phyloP scores from a whole-genome alignment of 495 filamentous ascomycete species.

The Xylaria nigripes region DNA sequence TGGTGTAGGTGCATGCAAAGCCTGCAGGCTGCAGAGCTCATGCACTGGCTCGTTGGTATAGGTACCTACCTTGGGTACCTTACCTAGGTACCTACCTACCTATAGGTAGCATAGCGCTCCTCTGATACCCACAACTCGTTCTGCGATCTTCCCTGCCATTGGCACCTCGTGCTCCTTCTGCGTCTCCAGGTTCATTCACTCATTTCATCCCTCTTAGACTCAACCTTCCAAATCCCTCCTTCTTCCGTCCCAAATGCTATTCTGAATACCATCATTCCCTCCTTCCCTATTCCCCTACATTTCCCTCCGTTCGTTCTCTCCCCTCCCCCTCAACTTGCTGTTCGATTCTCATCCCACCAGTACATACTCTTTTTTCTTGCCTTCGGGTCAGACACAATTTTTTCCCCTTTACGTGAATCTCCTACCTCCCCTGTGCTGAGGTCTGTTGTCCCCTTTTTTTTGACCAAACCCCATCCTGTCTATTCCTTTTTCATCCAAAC shows the following conservation, averaged over 20 bases:
- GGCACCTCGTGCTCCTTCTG: constrained; percentile 15
- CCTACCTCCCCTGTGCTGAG: constrained; percentile 17
- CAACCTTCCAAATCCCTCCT: constrained; percentile 27
- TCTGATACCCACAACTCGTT: constrained; percentile 8
- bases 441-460: constrained; percentile 18
- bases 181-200: constrained; percentile 4
- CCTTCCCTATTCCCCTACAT: constrained; percentile 26
- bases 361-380: constrained; percentile 29
- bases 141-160: constrained; percentile 6
- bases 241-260: constrained; percentile 27
- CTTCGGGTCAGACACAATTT: constrained; percentile 21
- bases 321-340: constrained; percentile 17
- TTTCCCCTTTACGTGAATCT: constrained; percentile 27
- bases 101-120: not conserved
- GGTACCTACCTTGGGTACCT: not conserved
- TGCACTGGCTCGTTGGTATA: constrained; percentile 4
- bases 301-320: constrained; percentile 25
- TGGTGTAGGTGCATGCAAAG: not conserved
- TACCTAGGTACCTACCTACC: not conserved
- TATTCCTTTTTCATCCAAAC: constrained; percentile 18
- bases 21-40: constrained; percentile 9
- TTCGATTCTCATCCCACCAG: constrained; percentile 25
- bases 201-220: constrained; percentile 12
- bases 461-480: constrained; percentile 3
- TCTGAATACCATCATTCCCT: constrained; percentile 37